These are phyloP conservation scores for Pyrenophora graminea DNA, from an alignment of 2,329 filamentous ascomycete species.

Conservation along the genomic window DNA sequence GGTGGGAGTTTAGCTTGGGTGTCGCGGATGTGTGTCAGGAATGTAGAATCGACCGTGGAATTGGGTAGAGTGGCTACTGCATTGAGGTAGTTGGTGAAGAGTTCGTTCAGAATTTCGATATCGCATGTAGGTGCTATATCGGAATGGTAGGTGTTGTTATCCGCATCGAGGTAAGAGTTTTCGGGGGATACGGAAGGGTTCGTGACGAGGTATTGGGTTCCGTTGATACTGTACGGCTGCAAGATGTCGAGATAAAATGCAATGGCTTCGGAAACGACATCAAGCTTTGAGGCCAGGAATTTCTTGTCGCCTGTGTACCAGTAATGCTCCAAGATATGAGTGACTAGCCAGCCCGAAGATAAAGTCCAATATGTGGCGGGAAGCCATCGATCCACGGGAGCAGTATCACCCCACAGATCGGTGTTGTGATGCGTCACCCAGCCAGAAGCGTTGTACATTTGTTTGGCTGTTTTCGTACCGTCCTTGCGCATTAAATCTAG, in stretches of 20 bases:
- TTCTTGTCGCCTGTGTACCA: constrained; percentile 23
- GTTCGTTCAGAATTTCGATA: constrained; percentile 49
- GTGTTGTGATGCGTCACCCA: constrained; percentile 36
- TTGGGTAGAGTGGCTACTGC: constrained; percentile 1
- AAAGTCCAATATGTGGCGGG: constrained; percentile 34
- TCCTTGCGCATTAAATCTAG: constrained; percentile 47
- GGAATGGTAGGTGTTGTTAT: constrained; percentile 16
- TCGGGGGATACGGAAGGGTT: constrained; percentile 49
- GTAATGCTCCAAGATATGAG: constrained; percentile 30
- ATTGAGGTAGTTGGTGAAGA: constrained; percentile 44
- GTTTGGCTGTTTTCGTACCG: constrained; percentile 19
- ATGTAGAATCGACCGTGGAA: not conserved
- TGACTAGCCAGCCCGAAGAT: constrained; percentile 35
- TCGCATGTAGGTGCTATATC: constrained; percentile 50
- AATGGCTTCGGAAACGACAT: constrained; percentile 1
- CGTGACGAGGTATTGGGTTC: constrained; percentile 32
- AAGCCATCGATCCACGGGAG: constrained; percentile 28
- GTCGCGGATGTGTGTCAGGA: not conserved
- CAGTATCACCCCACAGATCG: constrained; percentile 34
- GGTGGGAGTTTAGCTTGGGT: constrained; percentile 15
- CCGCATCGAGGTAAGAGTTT: constrained; percentile 43
- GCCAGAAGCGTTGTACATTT: constrained; percentile 28
- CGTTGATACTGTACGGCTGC: constrained; percentile 3
- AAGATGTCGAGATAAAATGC: constrained; percentile 6
- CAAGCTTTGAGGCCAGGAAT: constrained; percentile 18